Evolutionary conservation across 495 filamentous ascomycete genomes (phyloP).

Genomic region (Aspergillus affinis): DNA sequence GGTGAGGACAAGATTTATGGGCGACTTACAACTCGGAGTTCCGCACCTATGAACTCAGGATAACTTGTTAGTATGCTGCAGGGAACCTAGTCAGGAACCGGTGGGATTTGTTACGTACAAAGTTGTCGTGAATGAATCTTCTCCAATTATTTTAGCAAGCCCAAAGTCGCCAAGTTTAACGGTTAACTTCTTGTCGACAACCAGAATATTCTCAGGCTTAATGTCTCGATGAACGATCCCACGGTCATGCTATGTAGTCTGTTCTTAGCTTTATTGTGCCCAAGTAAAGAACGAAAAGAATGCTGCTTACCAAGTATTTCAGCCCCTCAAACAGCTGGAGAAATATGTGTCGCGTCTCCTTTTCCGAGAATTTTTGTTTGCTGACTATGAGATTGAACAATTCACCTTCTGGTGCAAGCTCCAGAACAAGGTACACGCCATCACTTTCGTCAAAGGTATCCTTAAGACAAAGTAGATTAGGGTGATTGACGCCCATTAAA

Average conservation of each 20-base stretch:
- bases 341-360: conserved; percentile 82
- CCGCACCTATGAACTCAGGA: conserved; percentile 60
- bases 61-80: conserved; percentile 12
- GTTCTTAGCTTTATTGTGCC: neutral
- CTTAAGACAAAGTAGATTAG: conserved; percentile 91
- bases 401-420: conserved; percentile 90
- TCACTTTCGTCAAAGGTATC: conserved; percentile 92
- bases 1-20: neutral
- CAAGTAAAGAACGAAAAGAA: neutral
- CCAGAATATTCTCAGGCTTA: conserved; percentile 96
- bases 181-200: conserved; percentile 76
- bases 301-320: conserved; percentile 78
- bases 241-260: conserved; percentile 76
- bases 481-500: conserved; percentile 92
- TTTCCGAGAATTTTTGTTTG: conserved; percentile 83
- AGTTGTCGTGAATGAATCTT: conserved; percentile 97
- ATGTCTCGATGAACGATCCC: conserved; percentile 98
- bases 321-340: conserved; percentile 88
- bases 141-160: conserved; percentile 96
- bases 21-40: conserved; percentile 76
- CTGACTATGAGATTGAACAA: conserved; percentile 91
- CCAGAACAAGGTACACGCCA: conserved; percentile 87
- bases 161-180: conserved; percentile 98
- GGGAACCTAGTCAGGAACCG: neutral
- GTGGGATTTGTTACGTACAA: conserved; percentile 50